phyloP scores from a whole-genome alignment of 1,284 basidiomycete genomes.

The Neonothopanus nambi region DNA sequence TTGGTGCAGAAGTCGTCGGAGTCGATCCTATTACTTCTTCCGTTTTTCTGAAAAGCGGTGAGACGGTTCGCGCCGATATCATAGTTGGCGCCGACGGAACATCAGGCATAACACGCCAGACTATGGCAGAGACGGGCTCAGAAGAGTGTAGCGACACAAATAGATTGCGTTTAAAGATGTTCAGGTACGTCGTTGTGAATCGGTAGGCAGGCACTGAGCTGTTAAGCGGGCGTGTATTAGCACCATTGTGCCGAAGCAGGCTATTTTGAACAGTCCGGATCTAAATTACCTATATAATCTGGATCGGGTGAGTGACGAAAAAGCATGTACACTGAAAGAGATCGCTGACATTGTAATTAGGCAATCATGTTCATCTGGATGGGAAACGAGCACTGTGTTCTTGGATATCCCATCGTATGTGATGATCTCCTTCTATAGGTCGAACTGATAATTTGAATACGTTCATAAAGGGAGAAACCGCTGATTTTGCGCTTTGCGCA shows the following conservation, averaged over 20 bases:
- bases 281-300: conserved; percentile 33
- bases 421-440: too few relatives aligned
- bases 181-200: conserved; percentile 40
- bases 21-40: conserved; percentile 33
- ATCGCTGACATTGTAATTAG: conserved; percentile 26
- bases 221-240: conserved; percentile 27
- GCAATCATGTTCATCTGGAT: conserved; percentile 39
- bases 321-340: conserved; percentile 2
- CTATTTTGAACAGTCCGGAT: conserved; percentile 37
- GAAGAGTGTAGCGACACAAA: conserved; percentile 28
- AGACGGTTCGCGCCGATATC: conserved; percentile 40
- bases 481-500: conserved; percentile 30
- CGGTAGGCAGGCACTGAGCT: conserved; percentile 5
- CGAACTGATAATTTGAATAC: too few relatives aligned
- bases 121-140: conserved; percentile 29
- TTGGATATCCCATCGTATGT: conserved; percentile 41
- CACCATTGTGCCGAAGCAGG: conserved; percentile 41
- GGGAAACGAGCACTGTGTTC: conserved; percentile 35
- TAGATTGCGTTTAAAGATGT: conserved; percentile 33
- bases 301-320: conserved; percentile 27
- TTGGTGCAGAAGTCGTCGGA: conserved; percentile 39
- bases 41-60: conserved; percentile 47
- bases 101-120: conserved; percentile 33
- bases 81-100: conserved; percentile 54
- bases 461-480: conserved; percentile 27